Base-by-base conservation (phyloP, 2,329 filamentous ascomycete species). In the Diaporthe nobilis region DNA sequence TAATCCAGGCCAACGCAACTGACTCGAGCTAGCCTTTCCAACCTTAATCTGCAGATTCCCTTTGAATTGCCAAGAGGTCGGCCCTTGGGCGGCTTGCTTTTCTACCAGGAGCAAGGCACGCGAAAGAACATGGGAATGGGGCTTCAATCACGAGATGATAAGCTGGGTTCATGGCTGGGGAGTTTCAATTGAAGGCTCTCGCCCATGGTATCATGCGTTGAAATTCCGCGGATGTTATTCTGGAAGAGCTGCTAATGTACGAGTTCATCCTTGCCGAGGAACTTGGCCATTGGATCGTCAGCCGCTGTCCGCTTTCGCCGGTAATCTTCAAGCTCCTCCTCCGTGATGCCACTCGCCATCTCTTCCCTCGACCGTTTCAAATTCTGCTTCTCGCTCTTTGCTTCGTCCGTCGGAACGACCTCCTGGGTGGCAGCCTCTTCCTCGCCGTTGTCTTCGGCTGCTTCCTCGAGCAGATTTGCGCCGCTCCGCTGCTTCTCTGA, bases 291-390 rank as follows among this genome's bases (percentile, higher is more conserved):
- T 0, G 96, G 96, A 85, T 98, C 96, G 78, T 95, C 90, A 0
- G 92, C 92, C 39, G 91, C 92, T 71, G 91, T 90, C 78, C 93
- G 89, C 82, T 95, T 96, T 79, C 91, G 90, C 80, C 95, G 91
- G 83, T 97, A 98, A 76, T 93, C 92, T 75, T 98, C 96, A 86
- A 98, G 90, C 79, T 98, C 95, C 74, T 94, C 94, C 81, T 98
- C 95, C 0, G 93, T 92, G 17, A 97, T 89, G 1, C 93, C 94
- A 31, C 91, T 91, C 80, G 93, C 91, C 89, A 98, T 92, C 82
- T 98, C 94, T 73, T 94, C 92, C 42, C 95, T 85, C 1, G 93
- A 94, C 60, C 95, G 90, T 84, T 77, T 75, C 7, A 75, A 67
- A 9, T 97, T 96, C 82, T 92, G 94, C 39, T 83, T 81, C 49